Conservation (phyloP, 179 eudicot genomes). For the Spergularia azorica region DNA sequence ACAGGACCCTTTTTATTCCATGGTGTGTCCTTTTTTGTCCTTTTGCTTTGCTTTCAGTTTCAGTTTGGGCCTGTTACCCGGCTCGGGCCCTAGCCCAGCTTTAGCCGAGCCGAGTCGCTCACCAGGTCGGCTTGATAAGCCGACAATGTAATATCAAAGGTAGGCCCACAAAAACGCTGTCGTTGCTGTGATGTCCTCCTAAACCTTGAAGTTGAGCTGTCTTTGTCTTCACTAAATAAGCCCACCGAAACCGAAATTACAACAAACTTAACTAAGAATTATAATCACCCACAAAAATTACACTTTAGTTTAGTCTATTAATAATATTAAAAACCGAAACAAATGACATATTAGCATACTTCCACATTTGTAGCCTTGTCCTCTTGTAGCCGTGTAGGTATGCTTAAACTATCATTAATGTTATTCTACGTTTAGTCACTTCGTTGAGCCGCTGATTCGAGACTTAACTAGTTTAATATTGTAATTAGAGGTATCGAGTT, state of each 20-base stretch:
- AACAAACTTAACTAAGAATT: background rate
- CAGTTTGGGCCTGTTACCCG: background rate
- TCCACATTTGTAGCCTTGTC: too few species aligned
- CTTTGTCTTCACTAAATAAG: constrained; percentile 31
- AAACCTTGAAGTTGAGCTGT: constrained; percentile 38
- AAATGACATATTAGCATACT: too few species aligned
- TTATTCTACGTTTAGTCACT: too few species aligned
- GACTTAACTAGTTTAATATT: too few species aligned
- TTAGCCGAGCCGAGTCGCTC: constrained; percentile 3
- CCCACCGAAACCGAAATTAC: constrained; percentile 23
- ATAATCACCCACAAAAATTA: too few species aligned
- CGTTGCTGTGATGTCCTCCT: constrained; percentile 32
- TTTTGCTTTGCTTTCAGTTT: constrained; percentile 12
- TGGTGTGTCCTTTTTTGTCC: constrained; percentile 14
- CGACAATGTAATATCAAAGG: constrained; percentile 20
- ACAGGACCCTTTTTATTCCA: background rate
- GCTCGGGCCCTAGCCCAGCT: background rate
- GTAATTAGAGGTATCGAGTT: too few species aligned
- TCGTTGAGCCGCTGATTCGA: too few species aligned
- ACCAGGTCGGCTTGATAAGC: background rate
- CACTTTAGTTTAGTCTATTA: background rate
- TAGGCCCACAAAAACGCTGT: constrained; percentile 35
- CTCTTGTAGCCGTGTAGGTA: too few species aligned
- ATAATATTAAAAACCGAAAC: background rate
- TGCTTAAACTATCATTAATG: too few species aligned